Evolutionary conservation across 306 rosid genomes (phyloP), one percentile per base, ranked within the genome.

Genomic region (Boehmeria nivea): DNA sequence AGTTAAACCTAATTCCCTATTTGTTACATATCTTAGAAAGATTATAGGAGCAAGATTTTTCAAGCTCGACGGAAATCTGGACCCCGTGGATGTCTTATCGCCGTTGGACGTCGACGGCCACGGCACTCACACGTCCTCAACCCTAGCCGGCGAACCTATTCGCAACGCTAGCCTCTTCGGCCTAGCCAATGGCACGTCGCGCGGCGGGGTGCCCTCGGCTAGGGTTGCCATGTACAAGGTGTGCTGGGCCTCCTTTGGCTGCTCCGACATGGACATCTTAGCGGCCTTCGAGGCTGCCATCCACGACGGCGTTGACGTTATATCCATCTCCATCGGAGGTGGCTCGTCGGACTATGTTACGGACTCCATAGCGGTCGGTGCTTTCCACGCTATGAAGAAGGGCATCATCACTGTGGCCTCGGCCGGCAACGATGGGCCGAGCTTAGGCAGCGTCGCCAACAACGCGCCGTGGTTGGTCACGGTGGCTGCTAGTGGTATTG

Each of bases 261-360:
- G 98, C 66, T 8, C 91, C 0, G 94, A 90, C 69, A 87, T 90
- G 82, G 95, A 90, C 66, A 66, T 90, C 59, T 78, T 90, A 9
- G 95, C 95, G 0, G 95, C 82, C 37, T 90, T 76, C 57, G 98
- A 90, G n/a, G 85, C 95, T 8, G 98, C 98, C 43, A 80, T 84
- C 51, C 72, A 78, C 2, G 98, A 90, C 20, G 95, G 98, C 0
- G 98, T 80, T 3, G 94, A 90, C 77, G 85, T 90, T 49, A 90
- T 90, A 68, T 87, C 98, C 1, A 45, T 87, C 52, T 90, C 95
- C 0, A 80, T 87, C 6, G 91, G 91, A 16, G 98, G 98, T 54
- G 91, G 81, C 9, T 15, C 17, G n/a, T 12, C 27, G 0, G 67
- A 28, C 21, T 87, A 74, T 55, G 40, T 33, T 10, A 3, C 58